Evolutionary conservation across 495 filamentous ascomycete genomes (phyloP), one percentile per base, ranked within the genome.

Genomic region (Ascodesmis nigricans): DNA sequence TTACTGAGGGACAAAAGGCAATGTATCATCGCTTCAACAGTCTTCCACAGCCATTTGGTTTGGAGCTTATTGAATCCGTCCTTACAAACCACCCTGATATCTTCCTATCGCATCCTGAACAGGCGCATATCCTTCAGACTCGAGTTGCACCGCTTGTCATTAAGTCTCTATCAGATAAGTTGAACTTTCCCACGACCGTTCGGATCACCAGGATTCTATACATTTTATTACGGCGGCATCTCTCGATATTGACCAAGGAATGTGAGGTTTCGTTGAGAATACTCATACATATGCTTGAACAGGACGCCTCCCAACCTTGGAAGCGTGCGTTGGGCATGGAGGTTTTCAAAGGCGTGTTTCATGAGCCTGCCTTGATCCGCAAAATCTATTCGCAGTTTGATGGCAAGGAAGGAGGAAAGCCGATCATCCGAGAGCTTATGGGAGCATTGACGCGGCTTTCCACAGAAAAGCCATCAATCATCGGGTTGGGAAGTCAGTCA

Each of bases 311-410:
- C 3, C 59, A 68, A 1, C 51, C 67, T 3, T 97, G 87, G 87
- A 91, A 78, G 49, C 62, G 90, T 23, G 71, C 77, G 1, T 51
- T 92, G 11, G 84, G 78, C 41, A 83, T 97, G 71, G 87, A 97
- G 47, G 63, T 91, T 0, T 79, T 91, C 42, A 67, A 77, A 20
- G 76, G 73, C 15, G 63, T 95, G 24, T 90, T 90, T 54, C 59
- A 74, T 0, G 81, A 92, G 33, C 68, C 75, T 9, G 61, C 63
- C 1, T 65, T 87, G 7, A 62, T 92, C 4, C 64, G 84, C 25
- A 69, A 74, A 11, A 78, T 93, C 4, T 95, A 80, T 44, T 61
- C 70, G 4, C 56, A 75, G 21, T 93, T 73, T 46, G 87, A 97
- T 41, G 64, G 66, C 17, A 57, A 65, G 24, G 66, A 82, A 21